Base-by-base conservation (phyloP, 768 basidiomycete genomes). In the Trametes coccinea region DNA sequence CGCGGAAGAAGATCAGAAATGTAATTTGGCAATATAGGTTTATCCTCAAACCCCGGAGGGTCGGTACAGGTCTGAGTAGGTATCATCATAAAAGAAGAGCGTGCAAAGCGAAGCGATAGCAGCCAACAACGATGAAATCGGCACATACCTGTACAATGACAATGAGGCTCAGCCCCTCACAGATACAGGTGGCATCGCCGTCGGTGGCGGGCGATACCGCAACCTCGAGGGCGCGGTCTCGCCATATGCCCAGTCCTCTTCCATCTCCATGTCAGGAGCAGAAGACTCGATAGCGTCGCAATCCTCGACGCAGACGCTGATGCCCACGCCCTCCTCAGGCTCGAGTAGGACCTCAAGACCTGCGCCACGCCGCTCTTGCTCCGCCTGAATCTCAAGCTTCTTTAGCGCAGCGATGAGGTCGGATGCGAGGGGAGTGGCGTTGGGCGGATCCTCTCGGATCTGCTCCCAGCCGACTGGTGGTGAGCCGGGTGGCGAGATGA, bases 381-480 rank as follows among this genome's bases (percentile, higher is more conserved):
- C 67, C 17, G 82, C 79, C 48, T 79, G 77, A 3, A 85, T 66
- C 69, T 92, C 84, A 2, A 98, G 80, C 66, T 81, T 84, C 66
- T 79, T 82, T 56, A 98, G 76, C 14, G 96, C 96, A 10, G 79
- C 70, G 30, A 93, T 90, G 64, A 98, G 82, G 71, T 98, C 96
- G 27, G 90, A 86, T 0, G 96, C 96, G 29, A 97, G 83, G 4
- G 94, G 89, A 2, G 82, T 76, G 2, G 78, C 72, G 70, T 98
- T 98, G 0, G 96, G 96, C 16, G 93, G 92, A 7, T 95, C 94
- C 74, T 98, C 96, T 52, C 79, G 79, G 59, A 95, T 84, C 27
- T 83, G 93, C 70, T 97, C 94, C 97, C 97, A 99, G 2, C 95
- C 97, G 1, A 95, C 87, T 0, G 97, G 97, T 0, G 97, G 97